These are phyloP conservation scores for Tephrocybe sp. DNA, from an alignment of 768 basidiomycete species.

Conservation along the genomic window DNA sequence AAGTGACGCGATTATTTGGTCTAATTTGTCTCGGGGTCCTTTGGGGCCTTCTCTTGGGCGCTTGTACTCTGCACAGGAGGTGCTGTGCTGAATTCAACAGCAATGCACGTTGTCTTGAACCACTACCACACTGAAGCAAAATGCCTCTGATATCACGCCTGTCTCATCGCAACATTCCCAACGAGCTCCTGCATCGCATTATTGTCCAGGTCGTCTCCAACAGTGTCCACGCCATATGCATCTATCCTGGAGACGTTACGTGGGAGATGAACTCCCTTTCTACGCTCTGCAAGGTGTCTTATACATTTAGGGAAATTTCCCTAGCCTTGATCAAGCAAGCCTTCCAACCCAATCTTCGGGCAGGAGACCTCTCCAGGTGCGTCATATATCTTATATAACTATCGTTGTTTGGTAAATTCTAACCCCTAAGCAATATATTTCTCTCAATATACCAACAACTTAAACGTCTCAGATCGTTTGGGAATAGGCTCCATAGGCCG, in stretches of 20 bases:
- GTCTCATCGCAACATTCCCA: slow-evolving; percentile 23
- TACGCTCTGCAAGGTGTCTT: slow-evolving; percentile 31
- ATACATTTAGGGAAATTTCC: slow-evolving; percentile 30
- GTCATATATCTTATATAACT: neutral
- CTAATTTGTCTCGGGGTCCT: neutral
- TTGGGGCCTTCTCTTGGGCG: too few relatives aligned
- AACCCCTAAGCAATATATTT: slow-evolving; percentile 6
- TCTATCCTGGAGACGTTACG: slow-evolving; percentile 25
- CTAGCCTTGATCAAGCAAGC: slow-evolving; percentile 29
- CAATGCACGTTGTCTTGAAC: slow-evolving; percentile 1
- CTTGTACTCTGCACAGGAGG: neutral
- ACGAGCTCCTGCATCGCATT: slow-evolving; percentile 34
- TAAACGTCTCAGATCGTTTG: slow-evolving; percentile 20
- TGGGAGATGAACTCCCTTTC: slow-evolving; percentile 32
- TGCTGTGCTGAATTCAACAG: neutral
- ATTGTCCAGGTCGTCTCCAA: slow-evolving; percentile 27
- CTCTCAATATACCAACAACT: slow-evolving; percentile 9
- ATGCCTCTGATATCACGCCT: neutral
- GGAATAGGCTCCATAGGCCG: slow-evolving; percentile 21
- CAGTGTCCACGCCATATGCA: slow-evolving; percentile 31
- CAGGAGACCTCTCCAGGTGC: slow-evolving; percentile 13
- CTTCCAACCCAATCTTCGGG: slow-evolving; percentile 20
- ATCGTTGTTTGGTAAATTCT: slow-evolving; percentile 5
- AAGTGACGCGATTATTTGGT: neutral
- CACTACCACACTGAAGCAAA: neutral